phyloP scores from a whole-genome alignment of 306 rosid species.

The Dalbergia cochinchinensis region DNA sequence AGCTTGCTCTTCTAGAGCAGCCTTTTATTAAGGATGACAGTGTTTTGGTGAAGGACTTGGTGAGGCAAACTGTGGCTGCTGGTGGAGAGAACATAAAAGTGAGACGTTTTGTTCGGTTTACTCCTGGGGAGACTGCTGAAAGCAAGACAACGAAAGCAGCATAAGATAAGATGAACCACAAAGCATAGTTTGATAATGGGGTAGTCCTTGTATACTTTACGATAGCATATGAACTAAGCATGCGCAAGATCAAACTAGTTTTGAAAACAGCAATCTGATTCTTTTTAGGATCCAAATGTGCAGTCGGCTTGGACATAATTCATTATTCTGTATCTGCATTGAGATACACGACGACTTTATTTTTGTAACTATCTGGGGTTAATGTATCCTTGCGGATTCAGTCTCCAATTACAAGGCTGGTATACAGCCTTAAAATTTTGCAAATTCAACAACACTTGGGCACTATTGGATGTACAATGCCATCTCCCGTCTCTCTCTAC shows the following conservation, averaged over 20 bases:
- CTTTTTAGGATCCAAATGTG: slow-evolving; percentile 46
- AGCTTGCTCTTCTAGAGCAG: slow-evolving; percentile 93
- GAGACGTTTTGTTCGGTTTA: slow-evolving; percentile 83
- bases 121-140: slow-evolving; percentile 75
- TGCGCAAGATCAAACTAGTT: slow-evolving; percentile 38
- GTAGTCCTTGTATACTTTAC: neutral
- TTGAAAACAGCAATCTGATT: slow-evolving; percentile 47
- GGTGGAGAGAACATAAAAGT: slow-evolving; percentile 97
- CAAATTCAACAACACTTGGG: no score
- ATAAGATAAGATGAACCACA: slow-evolving; percentile 46
- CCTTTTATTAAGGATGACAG: slow-evolving; percentile 88
- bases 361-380: slow-evolving; percentile 49
- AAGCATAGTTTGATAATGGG: slow-evolving; percentile 7
- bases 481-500: no score
- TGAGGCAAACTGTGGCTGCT: slow-evolving; percentile 89
- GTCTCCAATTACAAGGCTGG: slow-evolving; percentile 41
- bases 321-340: slow-evolving; percentile 52
- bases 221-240: neutral
- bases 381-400: slow-evolving; percentile 46
- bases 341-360: slow-evolving; percentile 54
- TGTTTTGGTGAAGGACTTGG: slow-evolving; percentile 83
- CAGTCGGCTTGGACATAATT: slow-evolving; percentile 46
- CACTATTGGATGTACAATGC: no score
- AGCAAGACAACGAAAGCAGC: slow-evolving; percentile 45
- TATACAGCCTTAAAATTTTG: no score